Evolutionary conservation across 139 green algal genomes (phyloP).

Genomic region (Edaphochlamys debaryana): DNA sequence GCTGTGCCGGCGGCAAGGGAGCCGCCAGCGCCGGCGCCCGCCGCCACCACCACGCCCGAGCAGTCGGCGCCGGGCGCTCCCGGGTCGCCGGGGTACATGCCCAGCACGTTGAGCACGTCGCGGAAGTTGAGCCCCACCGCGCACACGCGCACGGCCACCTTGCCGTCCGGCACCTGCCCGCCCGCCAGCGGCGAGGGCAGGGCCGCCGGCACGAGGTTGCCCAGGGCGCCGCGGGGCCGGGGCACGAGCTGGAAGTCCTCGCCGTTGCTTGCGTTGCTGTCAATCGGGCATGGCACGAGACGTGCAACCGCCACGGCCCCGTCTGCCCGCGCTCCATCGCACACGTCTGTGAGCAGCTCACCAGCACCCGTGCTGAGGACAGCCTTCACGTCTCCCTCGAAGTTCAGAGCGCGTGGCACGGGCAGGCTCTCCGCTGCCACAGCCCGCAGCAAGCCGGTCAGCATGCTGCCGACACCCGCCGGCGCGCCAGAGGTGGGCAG

Average conservation of each 20-base stretch:
- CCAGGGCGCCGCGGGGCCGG: constrained; percentile 60
- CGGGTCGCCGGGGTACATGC: constrained; percentile 89
- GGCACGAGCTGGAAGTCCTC: constrained; percentile 58
- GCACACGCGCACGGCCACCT: constrained; percentile 70
- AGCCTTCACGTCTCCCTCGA: too few species aligned
- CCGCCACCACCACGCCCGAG: constrained; percentile 76
- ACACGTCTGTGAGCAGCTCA: too few species aligned
- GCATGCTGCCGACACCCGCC: not conserved
- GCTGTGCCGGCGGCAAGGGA: constrained; percentile 57
- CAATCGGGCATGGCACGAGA: too few species aligned
- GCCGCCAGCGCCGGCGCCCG: not conserved
- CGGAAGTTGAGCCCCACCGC: constrained; percentile 89
- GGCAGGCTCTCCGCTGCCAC: not conserved
- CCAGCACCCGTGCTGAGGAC: too few species aligned
- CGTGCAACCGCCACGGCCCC: too few species aligned
- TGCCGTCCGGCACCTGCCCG: constrained; percentile 20
- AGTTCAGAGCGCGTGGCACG: too few species aligned
- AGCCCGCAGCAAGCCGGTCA: constrained; percentile 39
- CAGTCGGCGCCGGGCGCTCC: constrained; percentile 83
- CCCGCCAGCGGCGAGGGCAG: constrained; percentile 11
- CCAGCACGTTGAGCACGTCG: constrained; percentile 79
- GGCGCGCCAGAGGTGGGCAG: too few species aligned
- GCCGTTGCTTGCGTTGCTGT: not conserved
- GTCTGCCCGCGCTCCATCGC: too few species aligned
- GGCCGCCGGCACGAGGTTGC: constrained; percentile 54